A percentile compares a stretch with the other conserved stretches of the same genome.
phyloP scores from a whole-genome alignment of 2,329 filamentous ascomycete species.

The Monosporascus sp. region DNA sequence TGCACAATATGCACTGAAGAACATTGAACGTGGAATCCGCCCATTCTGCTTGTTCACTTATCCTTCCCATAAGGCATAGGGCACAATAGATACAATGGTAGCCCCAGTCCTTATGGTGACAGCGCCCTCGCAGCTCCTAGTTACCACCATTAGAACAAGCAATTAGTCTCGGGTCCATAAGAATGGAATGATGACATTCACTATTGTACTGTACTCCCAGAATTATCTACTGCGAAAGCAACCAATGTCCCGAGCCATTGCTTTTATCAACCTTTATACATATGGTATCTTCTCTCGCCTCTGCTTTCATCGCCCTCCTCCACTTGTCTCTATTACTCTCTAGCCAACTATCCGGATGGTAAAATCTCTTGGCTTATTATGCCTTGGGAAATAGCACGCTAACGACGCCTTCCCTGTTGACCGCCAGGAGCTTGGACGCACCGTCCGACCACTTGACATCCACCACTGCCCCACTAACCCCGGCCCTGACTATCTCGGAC shows the following conservation, averaged over 20 bases:
- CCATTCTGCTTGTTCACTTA: no score
- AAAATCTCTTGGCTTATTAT: conserved; percentile 18
- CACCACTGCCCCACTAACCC: conserved; percentile 55
- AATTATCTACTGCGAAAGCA: not conserved
- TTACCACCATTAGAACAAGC: no score
- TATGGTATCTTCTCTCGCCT: not conserved
- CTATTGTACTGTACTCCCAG: not conserved
- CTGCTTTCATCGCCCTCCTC: not conserved
- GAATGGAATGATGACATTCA: not conserved
- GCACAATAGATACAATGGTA: no score
- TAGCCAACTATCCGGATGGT: not conserved
- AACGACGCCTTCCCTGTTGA: conserved; percentile 70
- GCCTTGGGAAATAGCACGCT: conserved; percentile 57
- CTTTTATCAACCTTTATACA: not conserved
- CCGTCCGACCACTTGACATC: conserved; percentile 72
- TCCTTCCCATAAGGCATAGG: no score
- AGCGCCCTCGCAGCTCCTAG: no score
- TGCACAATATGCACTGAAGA: no score
- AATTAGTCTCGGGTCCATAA: no score
- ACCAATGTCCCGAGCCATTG: not conserved
- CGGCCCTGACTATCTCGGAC: conserved; percentile 78
- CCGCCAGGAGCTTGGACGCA: conserved; percentile 67
- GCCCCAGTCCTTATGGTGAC: no score
- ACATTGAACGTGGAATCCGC: no score
- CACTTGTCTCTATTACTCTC: not conserved